phyloP scores from a whole-genome alignment of 75 land plant species.

The Larix kaempferi region DNA sequence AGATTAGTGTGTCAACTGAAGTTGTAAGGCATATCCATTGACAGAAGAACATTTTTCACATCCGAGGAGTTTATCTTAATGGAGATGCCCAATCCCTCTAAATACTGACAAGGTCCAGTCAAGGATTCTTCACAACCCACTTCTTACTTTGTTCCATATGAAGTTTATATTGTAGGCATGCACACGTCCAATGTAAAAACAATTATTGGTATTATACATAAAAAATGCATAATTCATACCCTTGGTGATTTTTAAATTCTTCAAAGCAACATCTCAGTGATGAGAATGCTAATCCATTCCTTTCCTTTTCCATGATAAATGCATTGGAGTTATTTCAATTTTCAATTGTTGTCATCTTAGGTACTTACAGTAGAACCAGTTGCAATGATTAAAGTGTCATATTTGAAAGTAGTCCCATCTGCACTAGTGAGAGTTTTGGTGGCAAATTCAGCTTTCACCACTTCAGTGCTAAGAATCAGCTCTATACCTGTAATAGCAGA shows the following conservation, averaged over 20 bases:
- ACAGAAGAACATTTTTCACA: not conserved
- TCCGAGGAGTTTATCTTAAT: not conserved
- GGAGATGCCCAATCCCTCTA: not conserved
- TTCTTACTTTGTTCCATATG: not conserved
- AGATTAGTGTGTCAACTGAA: too few species aligned
- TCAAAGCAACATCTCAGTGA: too few species aligned
- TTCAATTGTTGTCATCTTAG: not conserved
- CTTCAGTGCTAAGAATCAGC: constrained; percentile 79
- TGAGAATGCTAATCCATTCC: not conserved
- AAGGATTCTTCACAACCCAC: too few species aligned
- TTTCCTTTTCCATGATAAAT: not conserved
- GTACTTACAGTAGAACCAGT: constrained; percentile 87
- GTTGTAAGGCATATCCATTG: too few species aligned
- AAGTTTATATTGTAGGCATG: not conserved
- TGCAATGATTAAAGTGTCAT: constrained; percentile 70
- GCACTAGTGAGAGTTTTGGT: constrained; percentile 72
- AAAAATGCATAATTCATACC: too few species aligned
- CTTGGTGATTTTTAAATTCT: too few species aligned
- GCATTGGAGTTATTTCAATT: not conserved
- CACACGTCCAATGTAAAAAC: not conserved
- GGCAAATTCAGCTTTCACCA: constrained; percentile 83
- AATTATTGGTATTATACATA: too few species aligned
- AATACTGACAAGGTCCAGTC: too few species aligned
- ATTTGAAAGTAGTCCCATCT: constrained; percentile 60
- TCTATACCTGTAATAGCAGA: constrained; percentile 67